These are phyloP conservation scores for Yamadazyma nakazawae DNA, from an alignment of 805 yeast genomes.

Conservation along the genomic window DNA sequence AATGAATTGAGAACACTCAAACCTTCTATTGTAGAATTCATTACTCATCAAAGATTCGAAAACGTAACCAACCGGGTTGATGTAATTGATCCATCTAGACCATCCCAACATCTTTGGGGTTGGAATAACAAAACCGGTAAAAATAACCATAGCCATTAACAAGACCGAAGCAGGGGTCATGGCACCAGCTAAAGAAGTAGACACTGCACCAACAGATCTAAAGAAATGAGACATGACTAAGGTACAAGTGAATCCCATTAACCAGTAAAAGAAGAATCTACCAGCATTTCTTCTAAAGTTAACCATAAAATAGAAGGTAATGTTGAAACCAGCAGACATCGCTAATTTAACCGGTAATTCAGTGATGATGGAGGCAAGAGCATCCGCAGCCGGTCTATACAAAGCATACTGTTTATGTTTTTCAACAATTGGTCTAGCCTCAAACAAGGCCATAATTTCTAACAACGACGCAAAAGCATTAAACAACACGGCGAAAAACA, in stretches of 20 bases:
- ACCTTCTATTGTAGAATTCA: slow-evolving; percentile 38
- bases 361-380: slow-evolving; percentile 51
- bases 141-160: slow-evolving; percentile 50
- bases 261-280: slow-evolving; percentile 33
- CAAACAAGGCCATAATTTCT: slow-evolving; percentile 55
- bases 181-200: slow-evolving; percentile 43
- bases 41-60: slow-evolving; percentile 60
- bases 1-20: slow-evolving; percentile 50
- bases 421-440: slow-evolving; percentile 59
- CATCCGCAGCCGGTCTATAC: slow-evolving; percentile 72
- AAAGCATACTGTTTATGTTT: slow-evolving; percentile 71
- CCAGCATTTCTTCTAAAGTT: slow-evolving; percentile 35
- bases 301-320: slow-evolving; percentile 48
- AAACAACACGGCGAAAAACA: slow-evolving; percentile 58
- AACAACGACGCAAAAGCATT: slow-evolving; percentile 59
- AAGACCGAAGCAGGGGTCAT: slow-evolving; percentile 19
- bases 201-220: slow-evolving; percentile 39
- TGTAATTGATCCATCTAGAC: slow-evolving; percentile 53
- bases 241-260: slow-evolving; percentile 25
- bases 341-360: slow-evolving; percentile 62
- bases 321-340: slow-evolving; percentile 25
- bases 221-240: slow-evolving; percentile 41
- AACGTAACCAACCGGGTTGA: slow-evolving; percentile 40
- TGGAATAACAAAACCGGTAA: slow-evolving; percentile 47
- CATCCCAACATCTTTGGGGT: slow-evolving; percentile 54